Conservation (phyloP, 179 eudicot species). For the Corrigiola litoralis region DNA sequence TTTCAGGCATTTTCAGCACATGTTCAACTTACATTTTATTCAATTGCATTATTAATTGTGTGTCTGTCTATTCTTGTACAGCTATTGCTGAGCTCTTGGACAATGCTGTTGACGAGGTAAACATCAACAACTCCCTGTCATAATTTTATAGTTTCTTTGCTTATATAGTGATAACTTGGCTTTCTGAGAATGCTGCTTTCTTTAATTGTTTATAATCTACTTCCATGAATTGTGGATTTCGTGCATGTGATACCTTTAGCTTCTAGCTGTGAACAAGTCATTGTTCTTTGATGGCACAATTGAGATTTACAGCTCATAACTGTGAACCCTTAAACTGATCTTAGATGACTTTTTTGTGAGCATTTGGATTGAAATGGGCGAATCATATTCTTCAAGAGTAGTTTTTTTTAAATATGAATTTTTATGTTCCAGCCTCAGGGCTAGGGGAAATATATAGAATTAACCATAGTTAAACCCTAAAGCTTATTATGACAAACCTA, state of each 20-base stretch:
- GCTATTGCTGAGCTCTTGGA: slow-evolving; percentile 98
- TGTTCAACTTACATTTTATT: neutral
- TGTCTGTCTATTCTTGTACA: slow-evolving; percentile 9
- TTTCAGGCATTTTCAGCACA: neutral
- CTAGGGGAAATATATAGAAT: too few relatives aligned
- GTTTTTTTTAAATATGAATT: too few relatives aligned
- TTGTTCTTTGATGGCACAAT: neutral
- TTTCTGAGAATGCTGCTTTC: neutral
- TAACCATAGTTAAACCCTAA: too few relatives aligned
- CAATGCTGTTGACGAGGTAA: slow-evolving; percentile 95
- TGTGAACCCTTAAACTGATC: neutral
- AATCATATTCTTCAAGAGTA: too few relatives aligned
- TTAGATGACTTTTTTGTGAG: neutral
- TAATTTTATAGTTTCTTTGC: neutral
- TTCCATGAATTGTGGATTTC: neutral
- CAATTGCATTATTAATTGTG: neutral
- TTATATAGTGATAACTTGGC: neutral
- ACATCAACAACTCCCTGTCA: neutral
- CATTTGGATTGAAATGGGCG: neutral
- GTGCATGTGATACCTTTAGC: neutral
- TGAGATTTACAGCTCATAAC: neutral
- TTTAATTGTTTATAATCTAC: neutral
- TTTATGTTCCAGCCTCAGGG: too few relatives aligned
- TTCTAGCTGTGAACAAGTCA: neutral
- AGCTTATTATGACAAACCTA: too few relatives aligned